Percentiles rank a stretch among this genome's conserved stretches.
These are phyloP conservation scores for Zangia roseola DNA, from an alignment of 768 basidiomycete species.

Conservation along the genomic window DNA sequence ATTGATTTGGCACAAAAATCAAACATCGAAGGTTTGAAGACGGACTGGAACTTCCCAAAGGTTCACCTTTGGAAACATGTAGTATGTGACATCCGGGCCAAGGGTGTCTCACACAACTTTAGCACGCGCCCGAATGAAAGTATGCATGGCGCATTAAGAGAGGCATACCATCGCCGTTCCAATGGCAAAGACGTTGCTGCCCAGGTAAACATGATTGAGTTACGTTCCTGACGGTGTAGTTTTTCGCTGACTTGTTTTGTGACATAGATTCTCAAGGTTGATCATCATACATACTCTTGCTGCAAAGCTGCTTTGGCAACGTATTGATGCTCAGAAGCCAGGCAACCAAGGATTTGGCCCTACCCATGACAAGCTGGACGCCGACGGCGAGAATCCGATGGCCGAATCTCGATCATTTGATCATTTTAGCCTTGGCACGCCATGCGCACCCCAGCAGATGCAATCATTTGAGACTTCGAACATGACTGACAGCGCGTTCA, in stretches of 20 bases:
- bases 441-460: neutral
- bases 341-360: no score
- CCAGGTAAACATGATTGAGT: neutral
- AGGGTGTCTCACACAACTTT: slow-evolving; percentile 33
- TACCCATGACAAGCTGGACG: no score
- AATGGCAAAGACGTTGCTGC: neutral
- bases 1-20: neutral
- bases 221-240: no score
- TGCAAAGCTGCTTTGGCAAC: slow-evolving; percentile 1
- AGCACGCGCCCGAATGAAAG: slow-evolving; percentile 35
- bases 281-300: slow-evolving; percentile 10
- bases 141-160: slow-evolving; percentile 29
- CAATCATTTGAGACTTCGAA: neutral
- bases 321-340: neutral
- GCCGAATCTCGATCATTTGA: no score
- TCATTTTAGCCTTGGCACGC: no score
- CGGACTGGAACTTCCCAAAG: slow-evolving; percentile 37
- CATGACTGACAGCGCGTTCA: neutral
- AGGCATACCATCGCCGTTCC: neutral
- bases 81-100: slow-evolving; percentile 30
- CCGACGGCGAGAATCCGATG: no score
- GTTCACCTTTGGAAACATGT: slow-evolving; percentile 32
- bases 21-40: slow-evolving; percentile 17
- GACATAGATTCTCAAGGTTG: slow-evolving; percentile 9
- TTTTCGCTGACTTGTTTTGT: no score